These are phyloP conservation scores for Stachybotrys chartarum DNA, from an alignment of 2,329 filamentous ascomycete species.

Conservation along the genomic window DNA sequence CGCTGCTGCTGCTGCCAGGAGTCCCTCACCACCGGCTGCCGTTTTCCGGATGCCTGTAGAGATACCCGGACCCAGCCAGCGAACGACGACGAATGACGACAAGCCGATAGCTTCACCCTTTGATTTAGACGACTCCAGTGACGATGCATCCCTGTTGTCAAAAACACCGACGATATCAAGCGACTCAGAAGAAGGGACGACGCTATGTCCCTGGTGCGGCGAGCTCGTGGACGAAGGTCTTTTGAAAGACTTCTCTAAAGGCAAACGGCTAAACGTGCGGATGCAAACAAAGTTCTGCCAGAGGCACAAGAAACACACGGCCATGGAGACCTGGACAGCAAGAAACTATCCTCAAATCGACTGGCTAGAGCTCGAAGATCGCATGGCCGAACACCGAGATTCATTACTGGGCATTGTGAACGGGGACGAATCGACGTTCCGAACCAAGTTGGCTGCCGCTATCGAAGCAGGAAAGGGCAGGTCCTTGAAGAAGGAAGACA, in stretches of 20 bases:
- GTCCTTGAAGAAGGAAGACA: slow-evolving; percentile 51
- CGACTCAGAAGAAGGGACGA: slow-evolving; percentile 4
- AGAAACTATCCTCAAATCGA: slow-evolving; percentile 64
- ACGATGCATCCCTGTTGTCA: neutral
- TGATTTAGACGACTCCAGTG: neutral
- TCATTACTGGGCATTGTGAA: slow-evolving; percentile 54
- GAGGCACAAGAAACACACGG: slow-evolving; percentile 50
- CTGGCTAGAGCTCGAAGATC: slow-evolving; percentile 54
- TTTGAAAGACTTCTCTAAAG: slow-evolving; percentile 44
- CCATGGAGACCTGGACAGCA: slow-evolving; percentile 36
- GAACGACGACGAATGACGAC: neutral
- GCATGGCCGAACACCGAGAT: slow-evolving; percentile 49
- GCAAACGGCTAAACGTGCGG: slow-evolving; percentile 43
- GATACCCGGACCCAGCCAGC: neutral
- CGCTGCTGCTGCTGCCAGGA: neutral
- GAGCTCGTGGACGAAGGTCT: slow-evolving; percentile 46
- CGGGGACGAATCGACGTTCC: slow-evolving; percentile 53
- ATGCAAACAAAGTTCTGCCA: slow-evolving; percentile 58
- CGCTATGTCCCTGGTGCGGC: slow-evolving; percentile 62
- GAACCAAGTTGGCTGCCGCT: slow-evolving; percentile 45
- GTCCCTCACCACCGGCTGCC: slow-evolving; percentile 8
- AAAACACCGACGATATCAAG: slow-evolving; percentile 2
- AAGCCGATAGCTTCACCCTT: neutral
- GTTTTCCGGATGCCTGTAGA: slow-evolving; percentile 12
- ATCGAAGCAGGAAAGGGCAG: slow-evolving; percentile 51